phyloP scores from a whole-genome alignment of 2,329 filamentous ascomycete species.

The Hymenoscyphus occultus region DNA sequence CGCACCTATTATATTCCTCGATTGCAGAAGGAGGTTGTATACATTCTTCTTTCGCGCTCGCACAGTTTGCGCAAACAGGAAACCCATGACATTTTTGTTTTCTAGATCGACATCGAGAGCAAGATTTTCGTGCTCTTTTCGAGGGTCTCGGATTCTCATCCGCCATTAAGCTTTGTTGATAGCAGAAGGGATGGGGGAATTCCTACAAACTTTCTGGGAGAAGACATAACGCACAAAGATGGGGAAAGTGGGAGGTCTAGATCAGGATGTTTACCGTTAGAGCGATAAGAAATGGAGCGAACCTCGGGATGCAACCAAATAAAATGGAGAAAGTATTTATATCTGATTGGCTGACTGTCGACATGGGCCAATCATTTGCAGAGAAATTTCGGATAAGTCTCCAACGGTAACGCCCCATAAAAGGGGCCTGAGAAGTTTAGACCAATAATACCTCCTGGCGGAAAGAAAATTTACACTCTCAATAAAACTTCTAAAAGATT shows the following conservation, averaged over 20 bases:
- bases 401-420: too few species aligned
- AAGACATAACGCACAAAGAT: slow-evolving; percentile 1
- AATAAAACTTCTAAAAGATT: too few species aligned
- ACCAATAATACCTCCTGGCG: too few species aligned
- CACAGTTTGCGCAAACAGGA: slow-evolving; percentile 30
- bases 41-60: slow-evolving; percentile 30
- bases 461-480: too few species aligned
- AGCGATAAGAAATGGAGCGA: too few species aligned
- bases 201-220: background rate
- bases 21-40: slow-evolving; percentile 31
- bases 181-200: background rate
- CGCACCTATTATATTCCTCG: slow-evolving; percentile 32
- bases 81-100: slow-evolving; percentile 33
- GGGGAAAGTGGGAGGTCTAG: background rate
- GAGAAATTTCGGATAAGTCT: too few species aligned
- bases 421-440: too few species aligned
- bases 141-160: slow-evolving; percentile 30
- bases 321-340: too few species aligned
- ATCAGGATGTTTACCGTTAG: background rate
- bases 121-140: slow-evolving; percentile 31
- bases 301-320: too few species aligned
- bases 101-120: slow-evolving; percentile 27
- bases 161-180: slow-evolving; percentile 14
- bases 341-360: too few species aligned
- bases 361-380: too few species aligned